Evolutionary conservation across 768 basidiomycete species (phyloP).

Genomic region (Coprinellus aureogranulatus): DNA sequence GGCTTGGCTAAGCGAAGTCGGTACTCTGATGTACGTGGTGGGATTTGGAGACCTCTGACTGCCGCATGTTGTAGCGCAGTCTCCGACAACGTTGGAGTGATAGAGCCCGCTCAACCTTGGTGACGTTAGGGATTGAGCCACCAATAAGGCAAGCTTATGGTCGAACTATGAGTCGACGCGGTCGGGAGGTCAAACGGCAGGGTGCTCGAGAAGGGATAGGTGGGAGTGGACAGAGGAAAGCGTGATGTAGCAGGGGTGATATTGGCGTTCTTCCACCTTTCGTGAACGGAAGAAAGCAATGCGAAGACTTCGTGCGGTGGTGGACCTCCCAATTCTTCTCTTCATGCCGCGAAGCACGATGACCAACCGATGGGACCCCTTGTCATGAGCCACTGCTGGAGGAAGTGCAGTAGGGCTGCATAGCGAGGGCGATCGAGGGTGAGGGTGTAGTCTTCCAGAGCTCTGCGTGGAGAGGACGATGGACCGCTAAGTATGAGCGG

Average conservation of each 20-base stretch:
- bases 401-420: neutral
- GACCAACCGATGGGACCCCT: neutral
- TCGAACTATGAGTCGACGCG: neutral
- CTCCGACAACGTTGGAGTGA: too few relatives aligned
- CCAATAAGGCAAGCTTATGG: neutral
- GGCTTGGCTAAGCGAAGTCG: neutral
- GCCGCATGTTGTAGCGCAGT: too few relatives aligned
- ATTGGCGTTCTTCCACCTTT: neutral
- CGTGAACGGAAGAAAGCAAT: neutral
- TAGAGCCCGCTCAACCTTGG: neutral
- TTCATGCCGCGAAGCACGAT: neutral
- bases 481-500: neutral
- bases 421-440: neutral
- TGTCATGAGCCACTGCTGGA: neutral
- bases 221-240: neutral
- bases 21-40: neutral
- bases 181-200: neutral
- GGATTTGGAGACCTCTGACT: neutral
- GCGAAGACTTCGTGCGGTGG: neutral
- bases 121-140: neutral
- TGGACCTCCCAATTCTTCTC: constrained; percentile 4
- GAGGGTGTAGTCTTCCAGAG: constrained; percentile 1
- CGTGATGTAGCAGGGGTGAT: constrained; percentile 1
- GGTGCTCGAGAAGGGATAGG: neutral
- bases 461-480: neutral